Conservation (phyloP, 2,329 filamentous ascomycete genomes). For the Ascochyta viciae-villosae region DNA sequence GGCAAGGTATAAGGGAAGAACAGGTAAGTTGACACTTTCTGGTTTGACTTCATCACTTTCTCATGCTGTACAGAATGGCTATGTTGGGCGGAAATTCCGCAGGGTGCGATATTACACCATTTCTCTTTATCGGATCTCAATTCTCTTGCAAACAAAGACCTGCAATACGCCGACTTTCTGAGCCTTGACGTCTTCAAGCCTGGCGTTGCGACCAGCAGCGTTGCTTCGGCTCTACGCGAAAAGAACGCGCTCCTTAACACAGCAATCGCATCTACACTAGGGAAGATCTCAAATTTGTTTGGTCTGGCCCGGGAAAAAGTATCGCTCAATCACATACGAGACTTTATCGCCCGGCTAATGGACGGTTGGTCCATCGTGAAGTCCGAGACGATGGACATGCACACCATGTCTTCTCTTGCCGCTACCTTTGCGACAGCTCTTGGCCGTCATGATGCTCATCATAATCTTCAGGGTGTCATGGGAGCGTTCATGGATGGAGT, state of each 20-base stretch:
- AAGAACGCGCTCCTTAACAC: background rate
- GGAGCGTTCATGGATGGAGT: constrained; percentile 11
- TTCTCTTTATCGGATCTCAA: background rate
- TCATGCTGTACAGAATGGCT: no score
- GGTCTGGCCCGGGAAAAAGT: background rate
- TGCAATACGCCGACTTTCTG: background rate
- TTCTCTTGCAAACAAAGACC: background rate
- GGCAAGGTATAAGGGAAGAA: constrained; percentile 10
- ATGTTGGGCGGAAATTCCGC: no score
- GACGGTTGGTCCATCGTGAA: constrained; percentile 1
- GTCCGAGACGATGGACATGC: background rate
- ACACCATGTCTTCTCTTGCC: background rate
- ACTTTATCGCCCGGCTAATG: constrained; percentile 8
- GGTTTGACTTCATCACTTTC: background rate
- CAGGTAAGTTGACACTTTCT: background rate
- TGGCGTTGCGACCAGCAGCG: background rate
- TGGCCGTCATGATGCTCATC: background rate
- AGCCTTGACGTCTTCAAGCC: background rate
- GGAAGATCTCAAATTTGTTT: background rate
- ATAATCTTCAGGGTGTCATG: constrained; percentile 1
- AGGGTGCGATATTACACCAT: background rate
- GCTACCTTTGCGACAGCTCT: constrained; percentile 13
- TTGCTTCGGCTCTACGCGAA: constrained; percentile 2
- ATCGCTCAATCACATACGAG: background rate
- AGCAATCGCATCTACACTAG: background rate